A percentile compares a stretch with the other conserved stretches of the same genome.
Conservation (phyloP, 2,329 filamentous ascomycete genomes). For the Coniochaeta sp. region DNA sequence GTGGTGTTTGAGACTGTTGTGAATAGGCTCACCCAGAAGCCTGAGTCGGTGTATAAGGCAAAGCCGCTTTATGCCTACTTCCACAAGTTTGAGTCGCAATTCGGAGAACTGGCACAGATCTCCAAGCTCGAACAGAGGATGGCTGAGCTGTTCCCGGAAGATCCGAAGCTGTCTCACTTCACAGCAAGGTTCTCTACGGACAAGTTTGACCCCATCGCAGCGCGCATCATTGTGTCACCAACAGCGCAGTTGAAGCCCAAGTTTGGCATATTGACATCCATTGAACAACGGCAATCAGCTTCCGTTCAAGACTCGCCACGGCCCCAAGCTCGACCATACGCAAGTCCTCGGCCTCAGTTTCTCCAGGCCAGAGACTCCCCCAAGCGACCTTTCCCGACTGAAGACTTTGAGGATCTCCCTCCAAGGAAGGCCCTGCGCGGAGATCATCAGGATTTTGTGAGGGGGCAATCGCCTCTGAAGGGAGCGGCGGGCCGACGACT, state of each 20-base stretch:
- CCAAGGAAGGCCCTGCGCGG: slow-evolving; percentile 82
- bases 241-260: slow-evolving; percentile 67
- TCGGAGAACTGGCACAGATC: slow-evolving; percentile 86
- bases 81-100: slow-evolving; percentile 91
- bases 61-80: slow-evolving; percentile 87
- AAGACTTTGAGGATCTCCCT: slow-evolving; percentile 68
- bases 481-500: slow-evolving; percentile 79
- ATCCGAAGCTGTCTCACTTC: slow-evolving; percentile 70
- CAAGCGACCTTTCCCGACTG: slow-evolving; percentile 54
- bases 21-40: slow-evolving; percentile 69
- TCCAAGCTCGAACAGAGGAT: slow-evolving; percentile 87
- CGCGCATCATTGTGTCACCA: slow-evolving; percentile 79
- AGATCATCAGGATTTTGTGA: slow-evolving; percentile 70
- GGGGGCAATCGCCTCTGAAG: slow-evolving; percentile 90
- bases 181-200: slow-evolving; percentile 65
- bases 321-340: slow-evolving; percentile 13
- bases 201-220: slow-evolving; percentile 72
- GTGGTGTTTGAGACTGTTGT: slow-evolving; percentile 95
- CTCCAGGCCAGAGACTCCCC: slow-evolving; percentile 44
- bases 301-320: slow-evolving; percentile 39
- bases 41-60: slow-evolving; percentile 65
- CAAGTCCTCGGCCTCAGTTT: slow-evolving; percentile 41
- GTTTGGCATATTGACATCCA: slow-evolving; percentile 38
- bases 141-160: slow-evolving; percentile 86
- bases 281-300: slow-evolving; percentile 34